Evolutionary conservation across 225 moss, liverwort and hornwort genomes (phyloP).

Genomic region (Sphagnum tenellum): DNA sequence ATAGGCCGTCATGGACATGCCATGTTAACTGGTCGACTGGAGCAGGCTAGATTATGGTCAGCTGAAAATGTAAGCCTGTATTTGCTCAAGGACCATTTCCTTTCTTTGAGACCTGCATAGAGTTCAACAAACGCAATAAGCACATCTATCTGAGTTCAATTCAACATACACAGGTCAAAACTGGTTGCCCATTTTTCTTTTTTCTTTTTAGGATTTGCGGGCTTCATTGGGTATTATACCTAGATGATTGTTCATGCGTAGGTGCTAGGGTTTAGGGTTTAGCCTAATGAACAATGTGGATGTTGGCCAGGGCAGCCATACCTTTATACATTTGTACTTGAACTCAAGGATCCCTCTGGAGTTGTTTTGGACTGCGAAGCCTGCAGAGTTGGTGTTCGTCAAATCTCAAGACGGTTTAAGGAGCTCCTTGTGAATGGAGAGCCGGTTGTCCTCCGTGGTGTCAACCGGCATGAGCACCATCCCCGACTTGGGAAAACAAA

Average conservation of each 20-base stretch:
- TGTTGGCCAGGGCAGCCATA: conserved; percentile 49
- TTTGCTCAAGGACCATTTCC: not conserved
- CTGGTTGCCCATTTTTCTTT: too few relatives aligned
- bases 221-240: too few relatives aligned
- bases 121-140: too few relatives aligned
- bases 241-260: too few relatives aligned
- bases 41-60: conserved; percentile 74
- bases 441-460: conserved; percentile 87
- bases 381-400: conserved; percentile 73
- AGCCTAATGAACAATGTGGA: too few relatives aligned
- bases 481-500: conserved; percentile 87
- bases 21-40: conserved; percentile 37
- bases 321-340: conserved; percentile 73
- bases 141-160: too few relatives aligned
- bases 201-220: too few relatives aligned
- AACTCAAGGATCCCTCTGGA: conserved; percentile 62
- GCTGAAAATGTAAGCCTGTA: conserved; percentile 62
- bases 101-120: too few relatives aligned
- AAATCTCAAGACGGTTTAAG: conserved; percentile 60
- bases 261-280: too few relatives aligned
- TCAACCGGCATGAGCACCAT: conserved; percentile 98
- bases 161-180: too few relatives aligned
- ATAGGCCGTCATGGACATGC: conserved; percentile 64
- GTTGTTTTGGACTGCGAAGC: conserved; percentile 74
- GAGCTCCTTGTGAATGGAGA: conserved; percentile 84